Evolutionary conservation across 192 early-diverging fungal genomes (phyloP).

Genomic region (Chytriomyces hyalinus): DNA sequence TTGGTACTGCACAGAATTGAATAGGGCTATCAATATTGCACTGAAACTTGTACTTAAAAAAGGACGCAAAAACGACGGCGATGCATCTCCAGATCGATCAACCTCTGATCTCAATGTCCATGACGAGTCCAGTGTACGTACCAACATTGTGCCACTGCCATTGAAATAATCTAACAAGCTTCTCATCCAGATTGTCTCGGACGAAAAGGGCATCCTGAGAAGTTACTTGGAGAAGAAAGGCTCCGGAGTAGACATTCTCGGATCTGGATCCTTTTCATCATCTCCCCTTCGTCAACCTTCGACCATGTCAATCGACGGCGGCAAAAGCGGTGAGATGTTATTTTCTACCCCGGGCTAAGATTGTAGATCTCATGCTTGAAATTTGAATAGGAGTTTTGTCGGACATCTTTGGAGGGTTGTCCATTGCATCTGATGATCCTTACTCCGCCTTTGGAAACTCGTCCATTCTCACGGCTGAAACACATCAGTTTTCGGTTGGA

Average conservation of each 20-base stretch:
- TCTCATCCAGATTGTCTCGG: neutral
- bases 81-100: conserved; percentile 3
- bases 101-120: neutral
- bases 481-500: neutral
- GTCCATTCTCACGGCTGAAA: too few relatives aligned
- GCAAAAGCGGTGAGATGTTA: too few relatives aligned
- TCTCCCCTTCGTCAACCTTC: neutral
- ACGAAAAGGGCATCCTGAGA: conserved; percentile 2
- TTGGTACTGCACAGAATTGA: neutral
- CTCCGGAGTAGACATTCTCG: neutral
- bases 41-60: too few relatives aligned
- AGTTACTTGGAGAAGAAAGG: neutral
- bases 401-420: neutral
- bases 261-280: neutral
- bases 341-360: too few relatives aligned
- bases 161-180: neutral
- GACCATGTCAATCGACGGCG: neutral
- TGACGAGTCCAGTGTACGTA: conserved; percentile 4
- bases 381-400: neutral
- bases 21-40: neutral
- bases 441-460: too few relatives aligned
- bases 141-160: neutral
- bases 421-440: neutral
- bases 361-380: too few relatives aligned
- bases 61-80: conserved; percentile 1